Percentiles rank a stretch among this genome's conserved stretches.
These are phyloP conservation scores for Fonsecaea multimorphosa DNA, from an alignment of 2,329 filamentous ascomycete species.

Conservation along the genomic window DNA sequence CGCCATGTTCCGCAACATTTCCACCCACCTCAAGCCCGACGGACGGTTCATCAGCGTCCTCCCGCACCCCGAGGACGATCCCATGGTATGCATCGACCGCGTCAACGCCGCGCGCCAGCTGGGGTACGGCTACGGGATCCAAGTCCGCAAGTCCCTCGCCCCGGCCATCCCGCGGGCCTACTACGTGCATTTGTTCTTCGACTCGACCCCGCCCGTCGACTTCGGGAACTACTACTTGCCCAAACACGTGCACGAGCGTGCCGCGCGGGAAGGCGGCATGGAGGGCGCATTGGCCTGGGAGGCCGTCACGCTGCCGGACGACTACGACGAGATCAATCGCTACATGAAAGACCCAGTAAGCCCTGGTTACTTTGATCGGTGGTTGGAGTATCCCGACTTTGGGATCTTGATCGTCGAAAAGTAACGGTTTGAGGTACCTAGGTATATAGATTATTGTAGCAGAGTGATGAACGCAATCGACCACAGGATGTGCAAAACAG, in stretches of 20 bases:
- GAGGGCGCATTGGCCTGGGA: slow-evolving; percentile 26
- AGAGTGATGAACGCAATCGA: too few relatives aligned
- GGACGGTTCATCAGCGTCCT: slow-evolving; percentile 46
- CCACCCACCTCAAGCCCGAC: slow-evolving; percentile 45
- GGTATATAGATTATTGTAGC: too few relatives aligned
- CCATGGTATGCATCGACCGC: slow-evolving; percentile 34
- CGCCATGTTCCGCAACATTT: slow-evolving; percentile 47
- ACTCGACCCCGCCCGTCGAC: slow-evolving; percentile 23
- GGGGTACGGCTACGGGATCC: slow-evolving; percentile 17
- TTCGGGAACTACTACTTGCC: slow-evolving; percentile 33
- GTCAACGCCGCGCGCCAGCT: slow-evolving; percentile 9
- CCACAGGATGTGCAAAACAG: too few relatives aligned
- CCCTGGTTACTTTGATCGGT: slow-evolving; percentile 26
- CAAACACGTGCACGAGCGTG: slow-evolving; percentile 23
- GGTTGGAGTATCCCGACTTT: slow-evolving; percentile 21
- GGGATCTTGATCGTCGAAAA: slow-evolving; percentile 26
- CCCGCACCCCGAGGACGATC: slow-evolving; percentile 38
- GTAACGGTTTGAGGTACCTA: too few relatives aligned
- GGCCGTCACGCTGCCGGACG: slow-evolving; percentile 15
- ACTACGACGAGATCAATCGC: slow-evolving; percentile 16
- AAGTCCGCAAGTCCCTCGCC: slow-evolving; percentile 1
- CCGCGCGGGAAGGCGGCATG: slow-evolving; percentile 28
- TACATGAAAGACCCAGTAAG: slow-evolving; percentile 14
- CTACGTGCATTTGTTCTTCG: slow-evolving; percentile 25
- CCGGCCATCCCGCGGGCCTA: slow-evolving; percentile 1